Base-by-base conservation (phyloP, 345 rosid genomes). In the Gossypium mustelinum region DNA sequence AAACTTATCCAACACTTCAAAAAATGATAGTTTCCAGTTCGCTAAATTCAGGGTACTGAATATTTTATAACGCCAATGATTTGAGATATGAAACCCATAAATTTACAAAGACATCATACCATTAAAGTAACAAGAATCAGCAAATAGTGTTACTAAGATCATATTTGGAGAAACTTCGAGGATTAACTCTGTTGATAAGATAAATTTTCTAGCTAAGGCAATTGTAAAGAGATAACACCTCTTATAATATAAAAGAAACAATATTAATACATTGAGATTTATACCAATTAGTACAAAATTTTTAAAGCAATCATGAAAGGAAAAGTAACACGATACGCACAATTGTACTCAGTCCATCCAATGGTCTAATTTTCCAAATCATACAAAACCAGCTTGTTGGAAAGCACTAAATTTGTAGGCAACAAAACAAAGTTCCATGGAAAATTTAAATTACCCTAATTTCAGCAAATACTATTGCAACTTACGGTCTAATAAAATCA, bases 311-410 rank as follows among this genome's bases (percentile, higher is more conserved):
- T 39, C 58, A 16, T 63, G 73, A 18, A 29, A 27, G 13, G 51
- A 41, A 55, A 60, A 60, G 59, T 73, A 48, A 59, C 8, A 22
- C 34, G 56, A 71, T 65, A 85, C 99, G 90, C 84, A 93, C 99
- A 95, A 83, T 95, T 90, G 82, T 95, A 88, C 45, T 91, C 97
- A 2, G 97, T 93, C 99, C 99, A 95, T 61, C 99, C 98, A 63
- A 95, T 89, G 79, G 17, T 71, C 82, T 91, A 96, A 20, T 89
- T 91, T 75, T 87, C 96, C 2, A 95, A 85, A 85, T 95, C 99
- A 76, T 93, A 95, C 54, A 95, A 63, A 73, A 95, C 96, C 22
- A 95, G 90, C 89, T 95, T 95, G 81, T 93, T 93, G 47, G 99
- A 87, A 68, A 93, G 92, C 41, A 88, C 98, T 76, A 95, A 87